phyloP scores from a whole-genome alignment of 176 grass and related monocot genomes.

The Phyllostachys edulis region DNA sequence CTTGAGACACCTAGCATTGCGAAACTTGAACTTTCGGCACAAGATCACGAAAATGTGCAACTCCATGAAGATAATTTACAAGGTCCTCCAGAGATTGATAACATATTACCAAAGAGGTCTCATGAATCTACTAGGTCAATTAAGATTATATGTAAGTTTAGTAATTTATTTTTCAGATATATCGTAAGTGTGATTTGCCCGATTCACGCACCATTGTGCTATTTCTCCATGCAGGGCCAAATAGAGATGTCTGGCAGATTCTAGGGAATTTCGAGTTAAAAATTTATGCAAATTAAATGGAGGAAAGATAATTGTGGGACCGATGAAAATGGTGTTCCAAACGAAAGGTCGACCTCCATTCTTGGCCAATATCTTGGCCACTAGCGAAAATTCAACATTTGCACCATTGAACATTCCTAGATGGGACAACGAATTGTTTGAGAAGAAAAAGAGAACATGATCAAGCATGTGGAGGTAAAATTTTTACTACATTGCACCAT shows the following conservation, averaged over 20 bases:
- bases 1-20: too few relatives aligned
- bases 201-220: too few relatives aligned
- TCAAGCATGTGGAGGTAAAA: background rate
- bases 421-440: background rate
- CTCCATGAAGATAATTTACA: background rate
- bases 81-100: background rate
- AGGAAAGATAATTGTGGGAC: slow-evolving; percentile 3
- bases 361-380: background rate
- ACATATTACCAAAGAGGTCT: too few relatives aligned
- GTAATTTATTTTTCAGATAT: too few relatives aligned
- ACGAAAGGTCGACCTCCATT: background rate
- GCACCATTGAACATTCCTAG: slow-evolving; percentile 3
- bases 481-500: background rate
- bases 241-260: too few relatives aligned
- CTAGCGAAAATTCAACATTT: background rate
- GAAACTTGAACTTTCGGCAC: too few relatives aligned
- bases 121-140: background rate
- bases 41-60: background rate
- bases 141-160: background rate
- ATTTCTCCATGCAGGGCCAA: too few relatives aligned
- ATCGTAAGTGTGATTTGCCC: too few relatives aligned
- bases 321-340: background rate
- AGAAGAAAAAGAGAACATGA: background rate
- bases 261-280: too few relatives aligned
- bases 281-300: too few relatives aligned